Conservation (phyloP, 2,329 filamentous ascomycete species). For the Orbilia ellipsospora region DNA sequence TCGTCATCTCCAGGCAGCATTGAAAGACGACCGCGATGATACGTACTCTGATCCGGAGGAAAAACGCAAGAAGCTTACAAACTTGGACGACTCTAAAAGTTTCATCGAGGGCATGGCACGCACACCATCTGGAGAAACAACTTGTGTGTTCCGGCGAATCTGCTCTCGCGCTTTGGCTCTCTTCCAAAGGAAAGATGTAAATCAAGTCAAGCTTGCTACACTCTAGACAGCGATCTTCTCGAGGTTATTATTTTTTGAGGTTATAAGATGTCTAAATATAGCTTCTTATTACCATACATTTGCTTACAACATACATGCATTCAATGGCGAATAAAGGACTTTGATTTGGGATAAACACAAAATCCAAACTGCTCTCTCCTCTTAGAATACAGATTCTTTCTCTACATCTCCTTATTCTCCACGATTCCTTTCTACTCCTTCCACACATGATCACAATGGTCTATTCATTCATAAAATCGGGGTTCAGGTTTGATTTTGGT, state of each 20-base stretch:
- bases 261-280: constrained; percentile 3
- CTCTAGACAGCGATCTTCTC: constrained; percentile 8
- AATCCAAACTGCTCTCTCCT: constrained; percentile 43
- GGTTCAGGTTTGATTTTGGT: constrained; percentile 55
- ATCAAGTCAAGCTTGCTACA: constrained; percentile 17
- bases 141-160: constrained; percentile 48
- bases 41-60: constrained; percentile 43
- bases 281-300: constrained; percentile 16
- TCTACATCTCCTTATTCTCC: constrained; percentile 10
- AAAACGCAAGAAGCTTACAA: constrained; percentile 18
- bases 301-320: constrained; percentile 52
- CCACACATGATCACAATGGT: constrained; percentile 40
- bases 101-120: constrained; percentile 46
- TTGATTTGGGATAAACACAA: constrained; percentile 48
- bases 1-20: constrained; percentile 43
- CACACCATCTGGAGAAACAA: constrained; percentile 37
- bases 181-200: constrained; percentile 41
- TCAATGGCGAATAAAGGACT: constrained; percentile 52
- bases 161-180: constrained; percentile 45
- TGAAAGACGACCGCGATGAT: constrained; percentile 37
- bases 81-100: constrained; percentile 34
- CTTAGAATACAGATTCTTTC: constrained; percentile 15
- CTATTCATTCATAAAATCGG: constrained; percentile 54
- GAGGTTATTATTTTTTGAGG: constrained; percentile 18
- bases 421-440: constrained; percentile 27